Conservation (phyloP, 306 rosid genomes). For the Corylus heterophylla region DNA sequence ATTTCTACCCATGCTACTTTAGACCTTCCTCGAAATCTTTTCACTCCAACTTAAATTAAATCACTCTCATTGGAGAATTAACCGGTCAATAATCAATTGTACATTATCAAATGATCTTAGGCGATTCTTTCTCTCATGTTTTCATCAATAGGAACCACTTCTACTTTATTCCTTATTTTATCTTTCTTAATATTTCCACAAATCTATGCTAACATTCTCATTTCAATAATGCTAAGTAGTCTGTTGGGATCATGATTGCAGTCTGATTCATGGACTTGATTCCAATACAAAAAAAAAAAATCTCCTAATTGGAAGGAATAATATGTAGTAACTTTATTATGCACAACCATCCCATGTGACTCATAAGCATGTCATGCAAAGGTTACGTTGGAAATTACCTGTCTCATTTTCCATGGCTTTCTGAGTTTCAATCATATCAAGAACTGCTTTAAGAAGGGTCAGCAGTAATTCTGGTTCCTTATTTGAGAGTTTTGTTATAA, state of each 20-base stretch:
- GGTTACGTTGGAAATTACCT: conserved; percentile 39
- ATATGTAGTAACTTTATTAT: background rate
- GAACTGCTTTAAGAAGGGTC: conserved; percentile 70
- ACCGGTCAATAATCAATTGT: background rate
- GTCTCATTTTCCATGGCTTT: conserved; percentile 42
- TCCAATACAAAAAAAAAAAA: background rate
- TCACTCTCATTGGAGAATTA: background rate
- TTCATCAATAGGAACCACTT: background rate
- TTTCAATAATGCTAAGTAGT: background rate
- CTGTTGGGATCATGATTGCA: background rate
- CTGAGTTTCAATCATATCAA: conserved; percentile 59
- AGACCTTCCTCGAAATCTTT: background rate
- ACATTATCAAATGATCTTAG: background rate
- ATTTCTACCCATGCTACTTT: background rate
- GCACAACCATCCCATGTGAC: background rate
- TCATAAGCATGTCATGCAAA: conserved; percentile 6
- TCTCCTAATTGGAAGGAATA: background rate
- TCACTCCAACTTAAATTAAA: too few relatives aligned
- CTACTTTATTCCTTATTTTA: background rate
- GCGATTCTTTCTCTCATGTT: background rate
- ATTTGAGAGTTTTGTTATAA: conserved; percentile 48
- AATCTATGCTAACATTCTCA: background rate
- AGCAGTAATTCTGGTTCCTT: conserved; percentile 80
- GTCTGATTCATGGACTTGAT: background rate
- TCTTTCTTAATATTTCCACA: background rate